Conservation (phyloP, 345 rosid species). For the Populus ilicifolia region DNA sequence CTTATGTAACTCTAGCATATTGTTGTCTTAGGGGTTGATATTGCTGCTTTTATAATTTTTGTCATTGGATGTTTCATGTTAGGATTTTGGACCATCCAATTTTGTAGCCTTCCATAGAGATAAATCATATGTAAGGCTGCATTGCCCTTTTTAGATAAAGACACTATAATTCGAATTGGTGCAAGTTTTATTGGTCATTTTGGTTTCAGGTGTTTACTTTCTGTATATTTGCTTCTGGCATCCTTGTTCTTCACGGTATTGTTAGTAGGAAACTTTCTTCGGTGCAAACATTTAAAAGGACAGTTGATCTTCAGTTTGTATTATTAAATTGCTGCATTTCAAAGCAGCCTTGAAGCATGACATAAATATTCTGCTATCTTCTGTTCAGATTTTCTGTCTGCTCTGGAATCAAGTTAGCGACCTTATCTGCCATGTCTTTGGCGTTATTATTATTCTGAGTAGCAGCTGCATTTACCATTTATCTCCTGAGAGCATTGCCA, state of each 20-base stretch:
- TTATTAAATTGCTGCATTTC: neutral
- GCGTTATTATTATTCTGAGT: too few species aligned
- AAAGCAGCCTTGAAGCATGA: neutral
- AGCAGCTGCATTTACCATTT: neutral
- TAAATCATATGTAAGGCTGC: neutral
- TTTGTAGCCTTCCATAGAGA: constrained; percentile 2
- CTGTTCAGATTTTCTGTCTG: neutral
- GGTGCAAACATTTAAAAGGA: too few species aligned
- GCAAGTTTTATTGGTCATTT: neutral
- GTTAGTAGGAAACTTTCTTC: neutral
- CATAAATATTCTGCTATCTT: neutral
- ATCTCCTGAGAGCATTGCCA: neutral
- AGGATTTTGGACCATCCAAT: neutral
- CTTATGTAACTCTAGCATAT: neutral
- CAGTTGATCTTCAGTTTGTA: neutral
- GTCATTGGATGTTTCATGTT: neutral
- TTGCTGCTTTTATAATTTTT: neutral
- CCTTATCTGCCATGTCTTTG: neutral
- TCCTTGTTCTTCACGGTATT: neutral
- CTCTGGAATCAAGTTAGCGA: neutral
- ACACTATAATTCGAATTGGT: neutral
- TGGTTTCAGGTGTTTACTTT: neutral
- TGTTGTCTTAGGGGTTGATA: neutral
- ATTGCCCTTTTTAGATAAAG: neutral
- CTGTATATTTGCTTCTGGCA: neutral